Conservation (phyloP, 768 basidiomycete species). For the Pisolithus marmoratus region DNA sequence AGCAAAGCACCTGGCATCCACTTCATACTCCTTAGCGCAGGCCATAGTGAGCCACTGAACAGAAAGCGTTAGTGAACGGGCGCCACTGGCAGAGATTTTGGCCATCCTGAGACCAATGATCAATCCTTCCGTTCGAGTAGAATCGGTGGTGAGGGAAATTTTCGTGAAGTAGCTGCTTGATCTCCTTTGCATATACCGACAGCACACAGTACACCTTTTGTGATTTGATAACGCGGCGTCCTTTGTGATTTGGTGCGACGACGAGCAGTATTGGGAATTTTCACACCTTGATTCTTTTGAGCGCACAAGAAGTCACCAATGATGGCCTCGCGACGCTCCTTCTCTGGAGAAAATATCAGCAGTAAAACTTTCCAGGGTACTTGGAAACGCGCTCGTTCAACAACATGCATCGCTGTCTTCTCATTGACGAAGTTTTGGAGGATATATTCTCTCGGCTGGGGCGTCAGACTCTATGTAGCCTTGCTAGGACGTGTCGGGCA, state of each 20-base stretch:
- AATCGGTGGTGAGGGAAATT: conserved; percentile 71
- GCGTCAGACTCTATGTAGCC: background rate
- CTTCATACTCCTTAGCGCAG: conserved; percentile 92
- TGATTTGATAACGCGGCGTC: too few species aligned
- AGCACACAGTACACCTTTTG: too few species aligned
- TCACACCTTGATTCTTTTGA: too few species aligned
- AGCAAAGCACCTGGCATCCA: conserved; percentile 94
- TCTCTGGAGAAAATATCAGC: too few species aligned
- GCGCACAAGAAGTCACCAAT: too few species aligned
- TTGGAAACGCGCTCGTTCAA: background rate
- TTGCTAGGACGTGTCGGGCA: background rate
- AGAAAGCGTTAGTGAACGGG: conserved; percentile 90
- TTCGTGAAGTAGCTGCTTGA: conserved; percentile 29
- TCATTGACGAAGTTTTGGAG: background rate
- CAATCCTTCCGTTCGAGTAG: conserved; percentile 85
- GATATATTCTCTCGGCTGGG: background rate
- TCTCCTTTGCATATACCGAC: background rate
- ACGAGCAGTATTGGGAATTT: too few species aligned
- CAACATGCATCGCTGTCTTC: background rate
- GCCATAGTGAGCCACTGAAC: conserved; percentile 92
- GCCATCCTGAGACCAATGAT: conserved; percentile 90
- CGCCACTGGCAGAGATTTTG: conserved; percentile 88
- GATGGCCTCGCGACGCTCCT: too few species aligned
- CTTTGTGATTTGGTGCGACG: too few species aligned
- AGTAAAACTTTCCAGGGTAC: background rate